Base-by-base conservation (phyloP, 805 yeast genomes). In the Cyberlindnera euphorbiae region DNA sequence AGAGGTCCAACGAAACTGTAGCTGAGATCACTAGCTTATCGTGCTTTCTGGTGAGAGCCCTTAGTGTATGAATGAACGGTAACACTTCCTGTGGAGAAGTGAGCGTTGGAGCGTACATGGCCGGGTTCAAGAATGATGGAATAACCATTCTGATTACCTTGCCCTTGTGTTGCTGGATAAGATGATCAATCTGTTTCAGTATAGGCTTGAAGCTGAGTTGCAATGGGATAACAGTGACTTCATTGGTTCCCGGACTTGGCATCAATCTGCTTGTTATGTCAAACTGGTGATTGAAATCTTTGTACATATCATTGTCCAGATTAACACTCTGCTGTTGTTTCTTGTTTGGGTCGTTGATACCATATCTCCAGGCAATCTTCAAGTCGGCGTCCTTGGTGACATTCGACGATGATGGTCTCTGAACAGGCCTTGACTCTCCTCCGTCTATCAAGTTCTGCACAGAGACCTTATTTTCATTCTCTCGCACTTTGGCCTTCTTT, bases 341-440 rank as follows among this genome's bases (percentile, higher is more conserved):
- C 29, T 59, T 62, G 17, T 35, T 29, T 8, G 38, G 37, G 33
- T 65, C 64, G 17, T 65, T 66, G 36, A 67, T 60, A 0, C 90
- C 93, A 53, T 89, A 89, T 51, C 97, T 73, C 97, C 97, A 89
- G 1, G 97, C 97, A 47, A 89, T 89, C 54, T 80, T 84, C 70
- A 89, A 64, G 45, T 81, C 85, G 6, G 62, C 21, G 16, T 48
- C 49, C 30, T 28, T 27, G 26, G 35, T 29, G 25, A 25, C 13
- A 11, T n/a, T n/a, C n/a, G n/a, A n/a, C n/a, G n/a, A n/a, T n/a
- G n/a, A n/a, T n/a, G n/a, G n/a, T n/a, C n/a, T n/a, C n/a, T n/a
- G n/a, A n/a, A n/a, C n/a, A n/a, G n/a, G n/a, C n/a, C n/a, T n/a
- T n/a, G n/a, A n/a, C n/a, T n/a, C n/a, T n/a, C 32, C 36, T 16